Evolutionary conservation across 192 early-diverging fungal species (phyloP), one percentile per base, ranked within the genome.

Genomic region (Coemansia aciculifera): DNA sequence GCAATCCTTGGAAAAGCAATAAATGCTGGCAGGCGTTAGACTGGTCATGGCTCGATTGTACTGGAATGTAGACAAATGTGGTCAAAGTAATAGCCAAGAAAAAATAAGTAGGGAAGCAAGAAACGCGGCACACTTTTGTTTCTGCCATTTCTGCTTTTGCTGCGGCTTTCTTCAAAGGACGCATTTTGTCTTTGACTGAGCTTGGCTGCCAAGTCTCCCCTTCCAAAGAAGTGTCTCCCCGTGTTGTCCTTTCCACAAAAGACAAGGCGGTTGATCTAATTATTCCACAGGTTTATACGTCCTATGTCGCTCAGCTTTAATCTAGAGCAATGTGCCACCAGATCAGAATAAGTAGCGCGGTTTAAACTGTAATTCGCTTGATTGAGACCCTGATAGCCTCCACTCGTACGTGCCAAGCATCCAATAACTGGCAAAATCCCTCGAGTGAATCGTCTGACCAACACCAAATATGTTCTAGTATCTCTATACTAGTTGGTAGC

Each of bases 1-100:
- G 40, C 74, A 75, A 29, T 66, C 29, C 36, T 70, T 46, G 21
- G 65, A 23, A 1, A 39, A 3, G 15, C 74, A 75, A 23, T 32
- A 70, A 5, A 75, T 61, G 29, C 49, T 43, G 37, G 57, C 37
- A 3, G 62, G 59, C 21, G 36, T 19, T 39, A 24, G 29, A 2
- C 7, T 60, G 5, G 21, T 39, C 59, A 60, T 60, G 21, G 19
- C 34, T 7, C 12, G 15, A 11, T 10, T 23, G 32, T 36, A 49
- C 19, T 13, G 23, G 46, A 51, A 46, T 31, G n/a, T 15, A 40
- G 11, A 42, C 12, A 13, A 24, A 11, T 31, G 17, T 21, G 44
- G 19, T 21, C 29, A 46, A 64, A 5, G 12, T 13, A 27, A 52
- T 21, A 52, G 49, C 49, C 34, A 34, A 34, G 34, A 34, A 34